Evolutionary conservation across 2,329 filamentous ascomycete species (phyloP).

Genomic region (Paraphoma sp.): DNA sequence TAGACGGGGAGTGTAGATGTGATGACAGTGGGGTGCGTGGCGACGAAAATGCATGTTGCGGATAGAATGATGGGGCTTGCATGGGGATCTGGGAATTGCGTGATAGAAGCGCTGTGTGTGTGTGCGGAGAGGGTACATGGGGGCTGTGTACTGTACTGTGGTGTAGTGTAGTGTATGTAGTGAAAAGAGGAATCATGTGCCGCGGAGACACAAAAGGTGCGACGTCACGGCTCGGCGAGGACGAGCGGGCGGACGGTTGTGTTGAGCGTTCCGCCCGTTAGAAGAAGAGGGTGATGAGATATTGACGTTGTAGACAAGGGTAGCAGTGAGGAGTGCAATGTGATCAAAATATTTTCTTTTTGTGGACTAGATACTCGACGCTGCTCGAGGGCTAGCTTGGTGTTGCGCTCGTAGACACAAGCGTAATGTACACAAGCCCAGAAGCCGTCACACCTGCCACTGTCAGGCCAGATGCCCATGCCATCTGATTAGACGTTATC

Average conservation of each 20-base stretch:
- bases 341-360: conserved; percentile 6
- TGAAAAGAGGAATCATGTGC: conserved; percentile 3
- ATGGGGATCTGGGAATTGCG: background rate
- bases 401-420: background rate
- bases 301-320: background rate
- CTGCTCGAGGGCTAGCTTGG: background rate
- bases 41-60: background rate
- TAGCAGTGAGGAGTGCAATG: conserved; percentile 1
- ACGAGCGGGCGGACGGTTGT: background rate
- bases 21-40: background rate
- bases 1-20: background rate
- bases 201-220: background rate
- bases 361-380: conserved; percentile 1
- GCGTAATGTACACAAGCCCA: conserved; percentile 8
- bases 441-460: conserved; percentile 19
- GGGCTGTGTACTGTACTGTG: conserved; percentile 1
- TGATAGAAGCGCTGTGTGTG: background rate
- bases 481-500: conserved; percentile 23
- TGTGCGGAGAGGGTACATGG: conserved; percentile 2
- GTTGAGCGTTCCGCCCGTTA: background rate
- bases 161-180: background rate
- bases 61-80: background rate
- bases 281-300: background rate
- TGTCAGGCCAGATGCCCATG: conserved; percentile 17
- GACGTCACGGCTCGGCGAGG: background rate